These are phyloP conservation scores for Thraustotheca clavata DNA, from an alignment of 352 stramenopile genomes.

Conservation along the genomic window DNA sequence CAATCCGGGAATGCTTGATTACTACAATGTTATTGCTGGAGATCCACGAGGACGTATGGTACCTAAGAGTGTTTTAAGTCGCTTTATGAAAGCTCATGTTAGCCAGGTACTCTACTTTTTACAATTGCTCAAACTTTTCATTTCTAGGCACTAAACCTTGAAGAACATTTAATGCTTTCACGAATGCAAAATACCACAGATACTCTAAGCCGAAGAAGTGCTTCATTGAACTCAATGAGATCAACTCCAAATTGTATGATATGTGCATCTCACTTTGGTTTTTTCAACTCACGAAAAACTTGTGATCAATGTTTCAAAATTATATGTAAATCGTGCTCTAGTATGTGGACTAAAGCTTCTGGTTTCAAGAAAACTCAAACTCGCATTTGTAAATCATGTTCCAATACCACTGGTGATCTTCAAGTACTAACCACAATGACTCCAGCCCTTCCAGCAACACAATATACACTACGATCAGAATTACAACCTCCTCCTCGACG, in stretches of 20 bases:
- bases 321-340: conserved; percentile 15
- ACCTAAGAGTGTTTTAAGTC: not conserved
- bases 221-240: not conserved
- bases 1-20: conserved; percentile 10
- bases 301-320: conserved; percentile 2
- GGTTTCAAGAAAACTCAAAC: not conserved
- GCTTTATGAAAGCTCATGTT: conserved; percentile 7
- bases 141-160: not conserved
- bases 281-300: not conserved
- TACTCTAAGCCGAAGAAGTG: no score
- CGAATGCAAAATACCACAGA: not conserved
- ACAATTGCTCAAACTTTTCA: not conserved
- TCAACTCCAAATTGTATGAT: not conserved
- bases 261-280: conserved; percentile 13
- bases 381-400: conserved; percentile 2
- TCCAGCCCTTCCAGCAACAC: not conserved
- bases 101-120: not conserved
- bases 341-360: not conserved
- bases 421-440: not conserved
- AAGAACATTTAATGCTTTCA: conserved; percentile 8
- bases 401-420: not conserved
- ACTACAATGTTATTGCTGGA: conserved; percentile 13
- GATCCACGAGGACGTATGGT: not conserved
- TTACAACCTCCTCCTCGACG: not conserved
- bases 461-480: not conserved